Percentiles rank a stretch among this genome's conserved stretches.
These are phyloP conservation scores for Diplodia sapinea DNA, from an alignment of 2,329 filamentous ascomycete genomes.

Conservation along the genomic window DNA sequence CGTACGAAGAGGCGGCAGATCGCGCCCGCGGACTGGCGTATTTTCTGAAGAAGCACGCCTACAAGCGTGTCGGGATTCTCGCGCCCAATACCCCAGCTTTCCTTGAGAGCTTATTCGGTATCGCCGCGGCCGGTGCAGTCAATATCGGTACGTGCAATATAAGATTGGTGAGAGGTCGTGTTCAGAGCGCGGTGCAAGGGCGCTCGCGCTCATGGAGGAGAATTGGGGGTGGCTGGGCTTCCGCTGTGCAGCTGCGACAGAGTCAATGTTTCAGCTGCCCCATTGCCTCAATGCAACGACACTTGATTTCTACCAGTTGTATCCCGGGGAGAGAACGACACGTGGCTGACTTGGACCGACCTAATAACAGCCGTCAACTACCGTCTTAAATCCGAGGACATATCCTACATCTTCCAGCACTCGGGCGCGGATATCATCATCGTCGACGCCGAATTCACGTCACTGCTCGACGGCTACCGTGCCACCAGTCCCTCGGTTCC, in stretches of 20 bases:
- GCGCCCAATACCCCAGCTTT: constrained; percentile 95
- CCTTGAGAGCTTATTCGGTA: constrained; percentile 85
- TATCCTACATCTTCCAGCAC: constrained; percentile 88
- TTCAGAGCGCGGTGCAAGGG: background rate
- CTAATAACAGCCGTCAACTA: constrained; percentile 65
- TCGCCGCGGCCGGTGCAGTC: constrained; percentile 79
- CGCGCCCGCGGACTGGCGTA: constrained; percentile 88
- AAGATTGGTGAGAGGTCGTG: background rate
- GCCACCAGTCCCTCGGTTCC: constrained; percentile 66
- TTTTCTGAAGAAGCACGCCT: constrained; percentile 76
- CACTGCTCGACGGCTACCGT: constrained; percentile 71
- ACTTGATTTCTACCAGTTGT: background rate
- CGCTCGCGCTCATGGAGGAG: background rate
- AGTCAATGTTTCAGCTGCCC: background rate
- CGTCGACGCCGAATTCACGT: constrained; percentile 79
- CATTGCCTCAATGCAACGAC: background rate
- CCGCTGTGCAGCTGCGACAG: background rate
- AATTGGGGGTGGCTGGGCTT: background rate
- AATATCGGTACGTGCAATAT: constrained; percentile 62
- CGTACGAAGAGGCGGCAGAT: constrained; percentile 82
- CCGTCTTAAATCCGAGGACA: constrained; percentile 79
- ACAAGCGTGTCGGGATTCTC: constrained; percentile 81
- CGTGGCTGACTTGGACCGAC: background rate
- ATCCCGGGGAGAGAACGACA: background rate
- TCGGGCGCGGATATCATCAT: constrained; percentile 86